phyloP scores from a whole-genome alignment of 2,329 filamentous ascomycete genomes.

The Didymosphaeria variabile region DNA sequence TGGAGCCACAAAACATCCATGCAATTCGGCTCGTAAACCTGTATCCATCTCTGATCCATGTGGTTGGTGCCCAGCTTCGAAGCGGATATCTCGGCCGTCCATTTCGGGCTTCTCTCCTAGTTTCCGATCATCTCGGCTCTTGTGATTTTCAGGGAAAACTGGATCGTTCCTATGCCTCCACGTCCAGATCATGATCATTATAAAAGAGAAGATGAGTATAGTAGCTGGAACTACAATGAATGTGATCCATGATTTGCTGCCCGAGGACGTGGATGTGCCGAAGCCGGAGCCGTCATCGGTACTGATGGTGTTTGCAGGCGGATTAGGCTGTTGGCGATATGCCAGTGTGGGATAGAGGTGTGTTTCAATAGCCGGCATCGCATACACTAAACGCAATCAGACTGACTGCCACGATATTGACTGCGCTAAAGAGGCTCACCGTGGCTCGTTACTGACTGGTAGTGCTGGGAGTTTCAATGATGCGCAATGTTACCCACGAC shows the following conservation, averaged over 20 bases:
- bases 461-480: too few relatives aligned
- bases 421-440: too few relatives aligned
- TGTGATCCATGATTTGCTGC: background rate
- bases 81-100: background rate
- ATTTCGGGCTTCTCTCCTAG: background rate
- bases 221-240: background rate
- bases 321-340: background rate
- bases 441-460: too few relatives aligned
- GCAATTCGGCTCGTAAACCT: background rate
- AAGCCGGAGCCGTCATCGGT: too few relatives aligned
- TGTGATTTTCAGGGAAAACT: background rate
- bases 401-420: too few relatives aligned
- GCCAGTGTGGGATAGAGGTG: background rate
- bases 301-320: background rate
- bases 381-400: background rate
- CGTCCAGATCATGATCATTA: background rate
- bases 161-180: background rate
- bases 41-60: background rate
- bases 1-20: background rate
- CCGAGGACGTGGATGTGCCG: too few relatives aligned
- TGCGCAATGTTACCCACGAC: too few relatives aligned
- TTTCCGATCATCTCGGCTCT: background rate
- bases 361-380: background rate
- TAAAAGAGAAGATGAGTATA: background rate
- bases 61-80: background rate